These are phyloP conservation scores for Cryphonectria carpinicola DNA, from an alignment of 2,329 filamentous ascomycete species.

Conservation along the genomic window DNA sequence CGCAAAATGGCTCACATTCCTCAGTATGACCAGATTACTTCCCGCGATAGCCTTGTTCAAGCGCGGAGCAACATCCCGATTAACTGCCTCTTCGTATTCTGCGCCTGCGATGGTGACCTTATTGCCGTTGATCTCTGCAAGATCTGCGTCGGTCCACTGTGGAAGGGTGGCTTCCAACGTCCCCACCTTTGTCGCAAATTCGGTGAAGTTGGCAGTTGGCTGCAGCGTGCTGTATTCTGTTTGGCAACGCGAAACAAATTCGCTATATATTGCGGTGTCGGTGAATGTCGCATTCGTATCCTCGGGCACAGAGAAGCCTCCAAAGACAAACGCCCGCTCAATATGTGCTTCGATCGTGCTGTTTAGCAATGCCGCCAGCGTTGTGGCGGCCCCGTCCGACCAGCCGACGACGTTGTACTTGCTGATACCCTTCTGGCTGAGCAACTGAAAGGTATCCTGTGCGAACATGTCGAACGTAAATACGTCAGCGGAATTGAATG, in stretches of 20 bases:
- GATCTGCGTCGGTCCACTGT: constrained; percentile 32
- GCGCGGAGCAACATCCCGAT: constrained; percentile 40
- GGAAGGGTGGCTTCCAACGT: constrained; percentile 44
- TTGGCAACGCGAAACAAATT: constrained; percentile 41
- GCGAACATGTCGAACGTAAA: constrained; percentile 47
- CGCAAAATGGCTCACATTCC: constrained; percentile 47
- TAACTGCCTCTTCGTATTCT: constrained; percentile 45
- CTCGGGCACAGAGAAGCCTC: constrained; percentile 37
- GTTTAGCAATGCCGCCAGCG: constrained; percentile 43
- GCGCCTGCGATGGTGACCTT: constrained; percentile 38
- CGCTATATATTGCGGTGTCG: constrained; percentile 39
- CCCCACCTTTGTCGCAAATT: constrained; percentile 44
- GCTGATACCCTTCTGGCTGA: constrained; percentile 38
- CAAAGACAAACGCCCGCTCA: constrained; percentile 46
- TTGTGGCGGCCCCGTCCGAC: constrained; percentile 47
- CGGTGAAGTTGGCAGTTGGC: constrained; percentile 42
- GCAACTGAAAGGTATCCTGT: constrained; percentile 37
- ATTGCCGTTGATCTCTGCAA: constrained; percentile 34
- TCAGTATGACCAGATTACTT: constrained; percentile 42
- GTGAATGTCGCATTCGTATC: constrained; percentile 43
- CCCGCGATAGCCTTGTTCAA: constrained; percentile 43
- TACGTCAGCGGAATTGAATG: constrained; percentile 39
- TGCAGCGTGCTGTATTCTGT: constrained; percentile 43
- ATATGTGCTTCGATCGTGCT: constrained; percentile 38
- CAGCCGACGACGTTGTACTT: constrained; percentile 44